These are phyloP conservation scores for Pochonia chlamydosporia DNA, from an alignment of 2,329 filamentous ascomycete genomes.

Conservation along the genomic window DNA sequence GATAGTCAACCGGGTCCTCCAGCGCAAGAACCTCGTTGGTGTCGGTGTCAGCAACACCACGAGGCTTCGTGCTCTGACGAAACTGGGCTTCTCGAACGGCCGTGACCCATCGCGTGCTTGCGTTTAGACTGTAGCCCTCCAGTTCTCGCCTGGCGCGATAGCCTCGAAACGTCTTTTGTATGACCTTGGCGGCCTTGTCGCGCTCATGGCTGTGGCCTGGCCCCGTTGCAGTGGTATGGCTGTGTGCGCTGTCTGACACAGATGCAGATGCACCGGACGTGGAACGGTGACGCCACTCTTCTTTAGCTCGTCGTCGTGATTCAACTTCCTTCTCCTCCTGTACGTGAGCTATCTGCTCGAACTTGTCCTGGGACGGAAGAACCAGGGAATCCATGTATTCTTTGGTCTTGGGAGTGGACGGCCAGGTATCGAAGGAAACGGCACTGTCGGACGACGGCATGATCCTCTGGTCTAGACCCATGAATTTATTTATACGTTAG, in stretches of 20 bases:
- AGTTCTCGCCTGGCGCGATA: constrained; percentile 69
- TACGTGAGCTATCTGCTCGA: constrained; percentile 41
- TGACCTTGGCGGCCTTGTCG: constrained; percentile 47
- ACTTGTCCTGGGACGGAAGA: constrained; percentile 39
- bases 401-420: constrained; percentile 21
- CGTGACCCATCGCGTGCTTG: constrained; percentile 66
- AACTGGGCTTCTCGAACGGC: constrained; percentile 55
- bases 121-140: constrained; percentile 60
- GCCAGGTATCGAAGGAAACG: constrained; percentile 5
- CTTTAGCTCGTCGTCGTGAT: constrained; percentile 33
- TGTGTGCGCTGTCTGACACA: too few species aligned
- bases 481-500: too few species aligned
- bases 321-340: constrained; percentile 43
- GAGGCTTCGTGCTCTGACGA: constrained; percentile 43
- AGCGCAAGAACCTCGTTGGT: constrained; percentile 8
- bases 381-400: constrained; percentile 47
- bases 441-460: constrained; percentile 9
- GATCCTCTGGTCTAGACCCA: not conserved
- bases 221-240: constrained; percentile 10
- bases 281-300: constrained; percentile 24
- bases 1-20: constrained; percentile 13
- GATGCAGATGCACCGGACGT: constrained; percentile 15
- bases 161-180: constrained; percentile 71
- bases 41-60: constrained; percentile 20
- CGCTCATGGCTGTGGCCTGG: constrained; percentile 12